These are phyloP conservation scores for Diutina sp. DNA, from an alignment of 1,139 yeast genomes.

Conservation along the genomic window DNA sequence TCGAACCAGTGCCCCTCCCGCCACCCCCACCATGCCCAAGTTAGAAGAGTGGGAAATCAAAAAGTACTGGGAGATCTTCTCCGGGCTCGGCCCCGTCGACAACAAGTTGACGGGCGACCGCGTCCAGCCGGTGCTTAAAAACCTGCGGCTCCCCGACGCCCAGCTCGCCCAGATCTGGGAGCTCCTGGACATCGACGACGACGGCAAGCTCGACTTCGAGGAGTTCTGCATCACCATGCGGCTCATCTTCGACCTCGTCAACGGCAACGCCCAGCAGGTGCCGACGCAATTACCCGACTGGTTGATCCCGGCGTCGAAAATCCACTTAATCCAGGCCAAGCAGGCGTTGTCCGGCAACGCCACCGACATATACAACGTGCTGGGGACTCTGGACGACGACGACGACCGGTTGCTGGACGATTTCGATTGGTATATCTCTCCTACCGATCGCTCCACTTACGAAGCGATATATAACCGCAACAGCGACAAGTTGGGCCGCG, in stretches of 20 bases:
- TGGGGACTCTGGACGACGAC: conserved; percentile 26
- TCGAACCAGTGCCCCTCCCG: not conserved
- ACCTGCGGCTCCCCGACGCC: conserved; percentile 68
- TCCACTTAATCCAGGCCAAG: conserved; percentile 73
- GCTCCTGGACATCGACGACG: conserved; percentile 83
- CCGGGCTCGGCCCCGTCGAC: conserved; percentile 69
- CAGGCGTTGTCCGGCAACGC: conserved; percentile 38
- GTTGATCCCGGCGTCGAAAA: conserved; percentile 84
- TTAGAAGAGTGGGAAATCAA: conserved; percentile 90
- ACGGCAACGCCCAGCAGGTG: conserved; percentile 49
- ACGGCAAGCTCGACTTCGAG: conserved; percentile 87
- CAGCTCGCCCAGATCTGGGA: conserved; percentile 83
- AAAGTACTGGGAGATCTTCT: conserved; percentile 94
- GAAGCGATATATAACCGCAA: conserved; percentile 68
- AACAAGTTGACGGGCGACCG: conserved; percentile 77
- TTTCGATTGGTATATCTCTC: conserved; percentile 95
- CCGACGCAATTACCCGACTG: conserved; percentile 76
- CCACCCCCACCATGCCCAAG: conserved; percentile 32
- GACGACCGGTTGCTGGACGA: conserved; percentile 47
- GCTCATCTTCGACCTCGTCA: conserved; percentile 79
- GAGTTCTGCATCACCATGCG: conserved; percentile 98
- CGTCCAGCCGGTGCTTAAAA: conserved; percentile 77
- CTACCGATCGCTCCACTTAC: conserved; percentile 67
- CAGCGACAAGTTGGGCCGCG: conserved; percentile 73
- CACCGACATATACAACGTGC: conserved; percentile 7